Base-by-base conservation (phyloP, 2,329 filamentous ascomycete species). In the Fusarium sambucinum region DNA sequence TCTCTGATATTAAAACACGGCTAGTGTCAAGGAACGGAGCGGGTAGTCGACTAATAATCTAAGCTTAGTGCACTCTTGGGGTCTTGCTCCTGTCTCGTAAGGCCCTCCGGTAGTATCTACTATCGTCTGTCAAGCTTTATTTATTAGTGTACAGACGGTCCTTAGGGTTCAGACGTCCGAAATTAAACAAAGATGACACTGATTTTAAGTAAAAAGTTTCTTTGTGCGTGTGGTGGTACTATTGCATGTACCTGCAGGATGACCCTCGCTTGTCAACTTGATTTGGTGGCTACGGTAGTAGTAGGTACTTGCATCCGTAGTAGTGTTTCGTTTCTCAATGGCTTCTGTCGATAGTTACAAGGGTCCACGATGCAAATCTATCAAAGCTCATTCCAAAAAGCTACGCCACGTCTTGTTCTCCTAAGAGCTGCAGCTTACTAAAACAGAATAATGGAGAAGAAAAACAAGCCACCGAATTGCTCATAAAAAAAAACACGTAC, bases 271-370 rank as follows among this genome's bases (percentile, higher is more conserved):
- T 69, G 66, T 62, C 47, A 33, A 40, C 42, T 54, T 68, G 47
- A 51, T 68, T 69, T 30, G 51, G 55, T 66, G 60, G 55, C 65
- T 69, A 52, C 35, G 35, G 42, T 52, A 38, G 41, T 53, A 53
- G n/a, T 19, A 38, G n/a, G 35, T 38, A 38, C 35, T 19, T 38
- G 35, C 21, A 38, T 38, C 35, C 35, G 19, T 46, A 69, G 66
- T 62, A 70, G 66, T 66, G 66, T 69, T 69, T 69, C 66, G 66
- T 69, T 69, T 70, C 66, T 44, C 41, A 50, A 52, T 65, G 63
- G 57, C 37, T 38, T 29, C 23, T 17, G 21, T 16, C 46, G 40
- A 54, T 42, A 27, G 33, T 62, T 51, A 66, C 54, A 66, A 67
- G 57, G 66, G 61, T 62, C 48, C 32, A 53, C 21, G 45, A 30